A percentile compares a stretch with the other conserved stretches of the same genome.
Evolutionary conservation across 768 basidiomycete species (phyloP).

Genomic region (Fibroporia radiculosa): DNA sequence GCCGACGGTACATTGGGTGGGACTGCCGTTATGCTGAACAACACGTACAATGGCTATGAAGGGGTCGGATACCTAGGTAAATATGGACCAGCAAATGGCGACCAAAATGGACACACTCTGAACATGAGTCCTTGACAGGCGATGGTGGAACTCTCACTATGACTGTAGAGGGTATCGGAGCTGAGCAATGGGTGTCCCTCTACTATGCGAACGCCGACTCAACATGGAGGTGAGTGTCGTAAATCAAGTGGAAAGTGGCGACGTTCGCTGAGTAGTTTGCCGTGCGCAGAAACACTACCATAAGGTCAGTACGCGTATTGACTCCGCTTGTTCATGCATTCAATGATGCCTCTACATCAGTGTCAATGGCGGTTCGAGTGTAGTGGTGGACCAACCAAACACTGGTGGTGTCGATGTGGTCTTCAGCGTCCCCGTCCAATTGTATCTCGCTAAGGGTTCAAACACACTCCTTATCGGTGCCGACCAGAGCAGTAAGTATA

Average conservation of each 20-base stretch:
- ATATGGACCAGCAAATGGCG: constrained; percentile 1
- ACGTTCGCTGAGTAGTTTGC: not conserved
- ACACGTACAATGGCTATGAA: constrained; percentile 44
- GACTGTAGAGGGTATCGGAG: constrained; percentile 47
- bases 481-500: constrained; percentile 41
- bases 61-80: constrained; percentile 50
- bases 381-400: constrained; percentile 50
- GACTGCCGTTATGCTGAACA: constrained; percentile 33
- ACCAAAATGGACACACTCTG: not conserved
- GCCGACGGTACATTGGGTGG: constrained; percentile 44
- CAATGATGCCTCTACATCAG: constrained; percentile 20
- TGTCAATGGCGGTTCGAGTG: constrained; percentile 47
- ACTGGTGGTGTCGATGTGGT: constrained; percentile 47
- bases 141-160: constrained; percentile 52
- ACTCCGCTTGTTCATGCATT: not conserved
- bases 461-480: constrained; percentile 45
- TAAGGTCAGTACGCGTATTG: constrained; percentile 33
- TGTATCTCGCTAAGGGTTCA: constrained; percentile 39
- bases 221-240: constrained; percentile 34
- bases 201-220: constrained; percentile 58
- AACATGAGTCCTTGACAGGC: constrained; percentile 24
- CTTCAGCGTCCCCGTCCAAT: constrained; percentile 48
- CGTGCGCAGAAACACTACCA: constrained; percentile 35
- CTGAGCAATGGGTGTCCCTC: constrained; percentile 50
- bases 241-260: too few species aligned